A percentile compares a stretch with the other conserved stretches of the same genome.
These are phyloP conservation scores for Aaosphaeria arxii DNA, from an alignment of 2,329 filamentous ascomycete genomes.

Conservation along the genomic window DNA sequence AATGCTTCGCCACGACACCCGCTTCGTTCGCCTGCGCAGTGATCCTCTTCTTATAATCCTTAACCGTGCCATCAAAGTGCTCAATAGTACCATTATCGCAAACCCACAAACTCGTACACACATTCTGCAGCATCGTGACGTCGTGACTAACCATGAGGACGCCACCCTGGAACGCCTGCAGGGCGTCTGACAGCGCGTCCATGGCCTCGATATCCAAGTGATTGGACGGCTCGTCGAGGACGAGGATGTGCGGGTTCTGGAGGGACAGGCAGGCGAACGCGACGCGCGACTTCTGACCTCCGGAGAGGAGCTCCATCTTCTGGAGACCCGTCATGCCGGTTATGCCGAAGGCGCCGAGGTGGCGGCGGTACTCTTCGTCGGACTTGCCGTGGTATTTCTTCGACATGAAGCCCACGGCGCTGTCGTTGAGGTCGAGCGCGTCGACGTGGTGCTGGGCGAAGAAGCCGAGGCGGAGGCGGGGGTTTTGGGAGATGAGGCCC, in stretches of 20 bases:
- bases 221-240: constrained; percentile 97
- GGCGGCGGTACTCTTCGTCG: constrained; percentile 94
- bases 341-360: constrained; percentile 80
- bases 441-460: constrained; percentile 99
- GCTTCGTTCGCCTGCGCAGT: constrained; percentile 81
- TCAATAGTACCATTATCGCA: constrained; percentile 92
- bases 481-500: constrained; percentile 83
- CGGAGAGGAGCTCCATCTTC: constrained; percentile 90
- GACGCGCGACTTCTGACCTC: constrained; percentile 97
- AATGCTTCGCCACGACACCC: constrained; percentile 69
- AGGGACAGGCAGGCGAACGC: constrained; percentile 95
- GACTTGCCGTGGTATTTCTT: constrained; percentile 85
- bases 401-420: constrained; percentile 94
- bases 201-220: constrained; percentile 99
- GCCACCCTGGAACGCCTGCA: constrained; percentile 86
- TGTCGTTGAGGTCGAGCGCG: constrained; percentile 82
- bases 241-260: constrained; percentile 92
- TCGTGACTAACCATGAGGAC: constrained; percentile 99
- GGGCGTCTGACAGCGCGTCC: constrained; percentile 85
- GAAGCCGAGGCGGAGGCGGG: constrained; percentile 87
- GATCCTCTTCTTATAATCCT: constrained; percentile 97
- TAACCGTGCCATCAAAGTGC: constrained; percentile 93
- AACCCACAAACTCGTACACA: constrained; percentile 93
- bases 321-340: constrained; percentile 96
- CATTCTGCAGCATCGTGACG: constrained; percentile 96